phyloP scores from a whole-genome alignment of 164 flowering plant species.

The Kalanchoe fedtschenkoi region DNA sequence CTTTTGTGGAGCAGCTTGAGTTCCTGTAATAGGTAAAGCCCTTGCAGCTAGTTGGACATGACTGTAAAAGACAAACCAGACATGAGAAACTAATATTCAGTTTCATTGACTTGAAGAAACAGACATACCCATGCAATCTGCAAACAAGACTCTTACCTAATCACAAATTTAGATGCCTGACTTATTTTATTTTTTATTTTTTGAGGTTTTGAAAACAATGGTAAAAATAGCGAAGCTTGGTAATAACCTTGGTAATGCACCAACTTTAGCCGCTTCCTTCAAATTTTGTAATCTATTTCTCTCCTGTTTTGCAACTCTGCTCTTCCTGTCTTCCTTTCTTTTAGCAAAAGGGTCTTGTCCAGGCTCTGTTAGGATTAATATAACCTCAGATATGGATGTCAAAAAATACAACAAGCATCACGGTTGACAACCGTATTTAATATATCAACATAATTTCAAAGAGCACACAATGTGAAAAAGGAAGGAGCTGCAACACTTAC shows the following conservation, averaged over 20 bases:
- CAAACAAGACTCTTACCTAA: no score
- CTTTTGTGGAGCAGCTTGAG: conserved; percentile 53
- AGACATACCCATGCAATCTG: no score
- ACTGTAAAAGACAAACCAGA: conserved; percentile 32
- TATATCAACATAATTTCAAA: background rate
- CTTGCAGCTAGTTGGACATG: conserved; percentile 89
- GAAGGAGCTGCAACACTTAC: conserved; percentile 11
- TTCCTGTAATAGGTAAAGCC: conserved; percentile 56
- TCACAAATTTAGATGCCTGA: no score
- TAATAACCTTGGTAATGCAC: conserved; percentile 87
- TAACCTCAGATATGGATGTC: background rate
- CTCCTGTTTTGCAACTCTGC: conserved; percentile 73
- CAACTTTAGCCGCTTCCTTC: conserved; percentile 52
- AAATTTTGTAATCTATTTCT: conserved; percentile 69
- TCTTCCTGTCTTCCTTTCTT: conserved; percentile 57
- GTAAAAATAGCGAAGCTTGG: no score
- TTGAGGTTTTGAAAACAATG: background rate
- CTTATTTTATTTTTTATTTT: background rate
- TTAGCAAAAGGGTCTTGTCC: conserved; percentile 87
- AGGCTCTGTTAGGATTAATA: conserved; percentile 37
- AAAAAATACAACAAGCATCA: background rate
- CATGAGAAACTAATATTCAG: background rate
- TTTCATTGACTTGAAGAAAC: background rate
- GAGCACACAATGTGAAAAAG: background rate
- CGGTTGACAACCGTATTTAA: background rate